phyloP scores from a whole-genome alignment of 2,329 filamentous ascomycete species.

The Microcera coccophila region DNA sequence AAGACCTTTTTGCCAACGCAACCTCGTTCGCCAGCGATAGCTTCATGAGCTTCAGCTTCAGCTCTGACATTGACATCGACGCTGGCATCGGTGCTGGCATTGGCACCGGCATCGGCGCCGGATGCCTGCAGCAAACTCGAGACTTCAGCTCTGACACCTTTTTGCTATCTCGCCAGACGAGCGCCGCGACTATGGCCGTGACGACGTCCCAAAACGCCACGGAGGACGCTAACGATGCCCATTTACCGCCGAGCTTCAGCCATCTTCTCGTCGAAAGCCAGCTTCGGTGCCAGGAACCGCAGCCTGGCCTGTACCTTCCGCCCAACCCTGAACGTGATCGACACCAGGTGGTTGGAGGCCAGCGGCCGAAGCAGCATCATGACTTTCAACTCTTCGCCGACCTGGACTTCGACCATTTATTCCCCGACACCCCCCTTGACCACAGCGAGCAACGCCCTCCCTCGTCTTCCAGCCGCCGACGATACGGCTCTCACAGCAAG shows the following conservation, averaged over 20 bases:
- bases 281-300: constrained; percentile 13
- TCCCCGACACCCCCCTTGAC: constrained; percentile 1
- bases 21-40: neutral
- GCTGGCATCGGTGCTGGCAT: too few relatives aligned
- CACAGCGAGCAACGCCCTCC: constrained; percentile 21
- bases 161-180: constrained; percentile 24
- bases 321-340: constrained; percentile 7
- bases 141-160: constrained; percentile 21
- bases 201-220: constrained; percentile 8
- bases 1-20: neutral
- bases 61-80: neutral
- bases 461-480: constrained; percentile 27
- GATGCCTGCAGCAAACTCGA: constrained; percentile 10
- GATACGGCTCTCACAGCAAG: constrained; percentile 17
- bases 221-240: constrained; percentile 7
- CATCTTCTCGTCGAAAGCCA: constrained; percentile 3
- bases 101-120: constrained; percentile 7
- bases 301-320: constrained; percentile 17
- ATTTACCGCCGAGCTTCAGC: constrained; percentile 7
- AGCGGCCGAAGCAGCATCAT: constrained; percentile 14
- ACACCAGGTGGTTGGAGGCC: constrained; percentile 1
- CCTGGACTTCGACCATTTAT: constrained; percentile 17
- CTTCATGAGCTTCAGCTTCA: neutral
- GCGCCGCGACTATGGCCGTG: constrained; percentile 19
- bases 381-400: constrained; percentile 21